Evolutionary conservation across 192 early-diverging fungal species (phyloP).

Genomic region (Fimicolochytrium jonesii): DNA sequence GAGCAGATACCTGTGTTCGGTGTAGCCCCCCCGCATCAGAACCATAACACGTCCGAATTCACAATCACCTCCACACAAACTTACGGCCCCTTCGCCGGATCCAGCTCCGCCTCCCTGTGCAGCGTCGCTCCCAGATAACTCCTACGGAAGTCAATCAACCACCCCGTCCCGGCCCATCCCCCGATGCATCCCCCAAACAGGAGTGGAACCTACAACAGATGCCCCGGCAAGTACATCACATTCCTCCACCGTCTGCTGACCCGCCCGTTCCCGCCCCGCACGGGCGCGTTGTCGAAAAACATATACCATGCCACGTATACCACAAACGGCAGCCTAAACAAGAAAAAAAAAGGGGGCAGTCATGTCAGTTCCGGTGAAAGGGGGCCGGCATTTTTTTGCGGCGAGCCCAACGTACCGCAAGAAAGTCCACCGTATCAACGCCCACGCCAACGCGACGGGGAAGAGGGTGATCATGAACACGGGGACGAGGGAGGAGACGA

Average conservation of each 20-base stretch:
- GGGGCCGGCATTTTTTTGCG: background rate
- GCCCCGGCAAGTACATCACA: background rate
- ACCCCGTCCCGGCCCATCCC: background rate
- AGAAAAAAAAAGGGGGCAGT: background rate
- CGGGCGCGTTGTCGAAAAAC: background rate
- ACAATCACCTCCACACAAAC: too few relatives aligned
- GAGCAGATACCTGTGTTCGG: too few relatives aligned
- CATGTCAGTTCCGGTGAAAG: too few relatives aligned
- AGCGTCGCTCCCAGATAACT: background rate
- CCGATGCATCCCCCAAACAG: background rate
- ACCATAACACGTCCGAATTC: too few relatives aligned
- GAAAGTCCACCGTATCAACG: background rate
- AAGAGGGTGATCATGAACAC: background rate
- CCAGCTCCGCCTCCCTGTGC: background rate
- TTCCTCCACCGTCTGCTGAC: background rate
- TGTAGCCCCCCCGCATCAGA: too few relatives aligned
- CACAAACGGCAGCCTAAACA: background rate
- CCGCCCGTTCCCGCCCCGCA: background rate
- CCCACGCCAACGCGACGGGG: background rate
- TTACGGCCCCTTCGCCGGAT: constrained; percentile 2
- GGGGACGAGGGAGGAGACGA: background rate
- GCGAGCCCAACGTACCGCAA: constrained; percentile 3
- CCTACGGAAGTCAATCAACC: background rate
- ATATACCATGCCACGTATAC: background rate
- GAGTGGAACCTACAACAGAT: background rate